Evolutionary conservation across 257 asterid genomes (phyloP), one percentile per base, ranked within the genome.

Genomic region (Lycium barbarum): DNA sequence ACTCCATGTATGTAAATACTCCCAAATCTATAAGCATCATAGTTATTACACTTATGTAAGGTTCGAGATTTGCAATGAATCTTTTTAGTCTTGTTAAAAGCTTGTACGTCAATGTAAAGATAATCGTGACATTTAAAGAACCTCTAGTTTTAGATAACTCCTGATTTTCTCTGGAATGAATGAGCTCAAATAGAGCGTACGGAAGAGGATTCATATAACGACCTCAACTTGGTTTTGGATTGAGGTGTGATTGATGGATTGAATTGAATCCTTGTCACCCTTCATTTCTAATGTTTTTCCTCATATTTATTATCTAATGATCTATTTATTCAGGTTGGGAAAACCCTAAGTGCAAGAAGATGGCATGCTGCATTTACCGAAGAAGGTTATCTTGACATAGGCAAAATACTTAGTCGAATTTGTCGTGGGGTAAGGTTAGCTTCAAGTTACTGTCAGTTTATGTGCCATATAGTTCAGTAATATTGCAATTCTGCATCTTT

Each of bases 321-420:
- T 84, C 58, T 82, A 49, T 86, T 72, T 86, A 54, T 87, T 78
- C 90, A 95, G 99, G 94, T 91, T 71, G 98, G 98, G 20, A 96
- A 90, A 89, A 95, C 99, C 36, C 87, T 96, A 86, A 96, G 99
- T 89, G 82, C 88, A 61, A 91, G 99, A 84, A 95, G 93, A 87
- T 96, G 99, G 99, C 93, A 88, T 4, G 94, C 97, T 82, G 94
- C 98, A 79, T 95, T 96, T 88, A 90, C 93, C 82, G 81, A 91
- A 0, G 98, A 95, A 88, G 99, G 98, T 81, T 85, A 88, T 85
- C 98, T 96, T 85, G 97, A 96, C 87, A 93, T 96, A 54, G 89
- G 96, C 80, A 94, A 90, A 89, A 93, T 93, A 68, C 99, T 96
- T 35, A 2, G 93, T 84, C 93, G 98, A 83, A 92, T 96, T 85